A percentile compares a stretch with the other conserved stretches of the same genome.
phyloP scores from a whole-genome alignment of 768 basidiomycete genomes.

The Tephrocybe sp. region DNA sequence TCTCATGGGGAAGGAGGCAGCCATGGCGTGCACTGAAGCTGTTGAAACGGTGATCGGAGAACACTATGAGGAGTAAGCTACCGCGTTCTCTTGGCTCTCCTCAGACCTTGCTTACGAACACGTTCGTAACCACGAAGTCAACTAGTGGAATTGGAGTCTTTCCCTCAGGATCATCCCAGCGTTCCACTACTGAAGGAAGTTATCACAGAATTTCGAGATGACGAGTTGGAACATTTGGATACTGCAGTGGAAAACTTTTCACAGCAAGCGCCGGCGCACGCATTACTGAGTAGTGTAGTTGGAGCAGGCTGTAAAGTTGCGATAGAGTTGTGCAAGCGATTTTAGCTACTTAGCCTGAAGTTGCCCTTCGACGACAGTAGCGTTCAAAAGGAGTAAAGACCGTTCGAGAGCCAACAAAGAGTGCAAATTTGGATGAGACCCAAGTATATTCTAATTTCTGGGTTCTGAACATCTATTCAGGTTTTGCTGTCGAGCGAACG shows the following conservation, averaged over 20 bases:
- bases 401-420: not conserved
- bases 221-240: conserved; percentile 93
- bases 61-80: conserved; percentile 92
- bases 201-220: conserved; percentile 85
- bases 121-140: too few species aligned
- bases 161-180: conserved; percentile 74
- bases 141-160: conserved; percentile 66
- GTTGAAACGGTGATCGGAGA: conserved; percentile 98
- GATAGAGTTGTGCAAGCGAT: conserved; percentile 83
- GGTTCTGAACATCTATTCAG: conserved; percentile 12
- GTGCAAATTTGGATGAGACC: not conserved
- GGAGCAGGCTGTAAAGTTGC: conserved; percentile 87
- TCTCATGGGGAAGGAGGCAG: conserved; percentile 86
- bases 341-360: conserved; percentile 39
- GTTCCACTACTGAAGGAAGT: conserved; percentile 71
- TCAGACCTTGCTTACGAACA: conserved; percentile 1
- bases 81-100: not conserved
- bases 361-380: not conserved
- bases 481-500: conserved; percentile 18
- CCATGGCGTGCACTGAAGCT: conserved; percentile 98
- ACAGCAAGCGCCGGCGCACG: conserved; percentile 90
- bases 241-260: conserved; percentile 86
- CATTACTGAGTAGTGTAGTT: conserved; percentile 81
- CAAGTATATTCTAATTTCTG: conserved; percentile 5
- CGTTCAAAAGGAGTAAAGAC: not conserved